Conservation (phyloP, 225 moss, liverwort and hornwort species). For the Pseudisothecium myosuroides region DNA sequence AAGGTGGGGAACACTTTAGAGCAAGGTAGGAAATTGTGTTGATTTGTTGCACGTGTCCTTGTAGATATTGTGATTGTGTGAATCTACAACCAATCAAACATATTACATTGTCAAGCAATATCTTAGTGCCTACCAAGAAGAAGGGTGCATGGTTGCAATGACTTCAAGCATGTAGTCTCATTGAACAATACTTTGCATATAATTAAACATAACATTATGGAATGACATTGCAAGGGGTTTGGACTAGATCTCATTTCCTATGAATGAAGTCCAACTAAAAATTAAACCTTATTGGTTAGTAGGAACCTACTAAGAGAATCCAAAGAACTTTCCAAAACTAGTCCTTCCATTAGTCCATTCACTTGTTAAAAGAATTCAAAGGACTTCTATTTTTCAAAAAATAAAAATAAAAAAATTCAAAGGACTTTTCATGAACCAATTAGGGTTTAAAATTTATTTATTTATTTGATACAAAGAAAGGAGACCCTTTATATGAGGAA, state of each 20-base stretch:
- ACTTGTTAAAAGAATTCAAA: too few relatives aligned
- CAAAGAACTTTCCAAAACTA: not conserved
- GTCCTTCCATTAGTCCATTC: not conserved
- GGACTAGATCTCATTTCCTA: not conserved
- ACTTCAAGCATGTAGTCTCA: not conserved
- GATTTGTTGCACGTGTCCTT: not conserved
- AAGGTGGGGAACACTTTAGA: not conserved
- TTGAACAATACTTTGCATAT: not conserved
- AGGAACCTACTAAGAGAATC: not conserved
- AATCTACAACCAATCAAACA: not conserved
- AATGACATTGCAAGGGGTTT: not conserved
- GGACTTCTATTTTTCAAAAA: too few relatives aligned
- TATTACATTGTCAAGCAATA: not conserved
- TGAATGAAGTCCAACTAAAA: not conserved
- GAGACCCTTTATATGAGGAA: too few relatives aligned
- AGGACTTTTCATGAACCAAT: not conserved
- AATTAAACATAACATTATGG: not conserved
- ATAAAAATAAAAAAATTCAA: too few relatives aligned
- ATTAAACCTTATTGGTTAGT: too few relatives aligned
- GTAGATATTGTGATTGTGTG: too few relatives aligned
- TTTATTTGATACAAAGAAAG: too few relatives aligned
- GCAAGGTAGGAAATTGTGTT: not conserved
- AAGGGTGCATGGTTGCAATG: not conserved
- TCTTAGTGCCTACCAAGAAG: fast-evolving
- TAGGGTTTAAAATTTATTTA: too few relatives aligned